Evolutionary conservation across 805 yeast species (phyloP).

Genomic region (Metschnikowia similis): DNA sequence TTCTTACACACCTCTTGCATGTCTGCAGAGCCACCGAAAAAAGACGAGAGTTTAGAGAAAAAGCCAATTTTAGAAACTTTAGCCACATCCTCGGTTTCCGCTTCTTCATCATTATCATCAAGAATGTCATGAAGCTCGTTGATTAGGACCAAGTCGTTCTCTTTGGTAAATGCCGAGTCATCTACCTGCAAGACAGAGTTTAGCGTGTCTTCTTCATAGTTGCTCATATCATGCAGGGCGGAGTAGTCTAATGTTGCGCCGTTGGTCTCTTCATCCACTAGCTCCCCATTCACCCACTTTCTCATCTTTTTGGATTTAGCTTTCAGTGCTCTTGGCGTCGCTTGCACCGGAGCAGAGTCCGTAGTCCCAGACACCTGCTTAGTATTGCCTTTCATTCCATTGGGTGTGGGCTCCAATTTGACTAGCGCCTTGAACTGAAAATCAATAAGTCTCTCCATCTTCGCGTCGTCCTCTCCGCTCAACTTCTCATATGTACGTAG

Average conservation of each 20-base stretch:
- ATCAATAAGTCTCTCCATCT: conserved; percentile 33
- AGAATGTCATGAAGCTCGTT: conserved; percentile 39
- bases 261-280: conserved; percentile 25
- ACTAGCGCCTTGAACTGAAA: conserved; percentile 36
- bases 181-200: conserved; percentile 8
- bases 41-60: conserved; percentile 32
- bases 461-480: conserved; percentile 22
- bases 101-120: conserved; percentile 27
- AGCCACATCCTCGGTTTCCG: conserved; percentile 11
- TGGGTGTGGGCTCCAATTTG: conserved; percentile 20
- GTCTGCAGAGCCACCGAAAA: conserved; percentile 39
- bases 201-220: conserved; percentile 9
- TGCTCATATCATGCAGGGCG: conserved; percentile 4
- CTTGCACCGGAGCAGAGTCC: not conserved
- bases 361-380: not conserved
- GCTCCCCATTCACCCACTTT: conserved; percentile 39
- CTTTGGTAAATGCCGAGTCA: conserved; percentile 33
- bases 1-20: conserved; percentile 60
- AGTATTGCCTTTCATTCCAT: no score
- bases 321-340: conserved; percentile 8
- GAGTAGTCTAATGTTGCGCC: conserved; percentile 33
- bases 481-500: conserved; percentile 31
- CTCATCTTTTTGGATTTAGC: conserved; percentile 31
- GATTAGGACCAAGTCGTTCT: conserved; percentile 38
- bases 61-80: conserved; percentile 19